Evolutionary conservation across 2,329 filamentous ascomycete species (phyloP).

Genomic region (Trematosphaeria pertusa): DNA sequence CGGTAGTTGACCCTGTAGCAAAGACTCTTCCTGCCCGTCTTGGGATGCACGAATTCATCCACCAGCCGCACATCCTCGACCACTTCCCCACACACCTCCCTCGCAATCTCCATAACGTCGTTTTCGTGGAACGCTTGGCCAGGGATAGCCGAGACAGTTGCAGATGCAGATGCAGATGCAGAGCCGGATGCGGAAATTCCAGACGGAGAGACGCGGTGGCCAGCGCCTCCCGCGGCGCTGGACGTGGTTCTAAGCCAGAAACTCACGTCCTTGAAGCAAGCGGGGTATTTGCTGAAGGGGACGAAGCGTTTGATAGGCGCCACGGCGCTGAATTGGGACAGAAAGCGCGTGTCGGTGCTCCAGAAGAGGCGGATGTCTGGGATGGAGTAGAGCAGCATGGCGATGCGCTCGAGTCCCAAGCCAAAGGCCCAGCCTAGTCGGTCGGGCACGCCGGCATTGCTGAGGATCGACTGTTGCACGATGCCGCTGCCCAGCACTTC

Average conservation of each 20-base stretch:
- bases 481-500: slow-evolving; percentile 95
- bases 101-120: slow-evolving; percentile 95
- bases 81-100: slow-evolving; percentile 78
- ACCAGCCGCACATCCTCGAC: slow-evolving; percentile 87
- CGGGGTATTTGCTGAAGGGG: slow-evolving; percentile 90
- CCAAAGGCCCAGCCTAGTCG: slow-evolving; percentile 96
- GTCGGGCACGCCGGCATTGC: slow-evolving; percentile 75
- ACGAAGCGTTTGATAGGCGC: slow-evolving; percentile 69
- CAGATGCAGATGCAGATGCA: slow-evolving; percentile 28
- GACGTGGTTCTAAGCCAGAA: slow-evolving; percentile 74
- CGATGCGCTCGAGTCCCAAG: slow-evolving; percentile 89
- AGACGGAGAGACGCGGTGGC: slow-evolving; percentile 10
- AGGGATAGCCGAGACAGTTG: slow-evolving; percentile 40
- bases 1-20: slow-evolving; percentile 95
- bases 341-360: slow-evolving; percentile 83
- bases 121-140: slow-evolving; percentile 78
- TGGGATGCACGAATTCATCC: slow-evolving; percentile 89
- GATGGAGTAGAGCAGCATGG: slow-evolving; percentile 96
- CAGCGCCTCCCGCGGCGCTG: slow-evolving; percentile 34
- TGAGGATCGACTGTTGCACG: slow-evolving; percentile 80
- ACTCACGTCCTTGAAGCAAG: slow-evolving; percentile 88
- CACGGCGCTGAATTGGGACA: slow-evolving; percentile 73
- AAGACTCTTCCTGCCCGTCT: slow-evolving; percentile 80
- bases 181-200: slow-evolving; percentile 13
- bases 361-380: slow-evolving; percentile 97